Evolutionary conservation across 768 basidiomycete genomes (phyloP).

Genomic region (Lactarius pseudohatsudake): DNA sequence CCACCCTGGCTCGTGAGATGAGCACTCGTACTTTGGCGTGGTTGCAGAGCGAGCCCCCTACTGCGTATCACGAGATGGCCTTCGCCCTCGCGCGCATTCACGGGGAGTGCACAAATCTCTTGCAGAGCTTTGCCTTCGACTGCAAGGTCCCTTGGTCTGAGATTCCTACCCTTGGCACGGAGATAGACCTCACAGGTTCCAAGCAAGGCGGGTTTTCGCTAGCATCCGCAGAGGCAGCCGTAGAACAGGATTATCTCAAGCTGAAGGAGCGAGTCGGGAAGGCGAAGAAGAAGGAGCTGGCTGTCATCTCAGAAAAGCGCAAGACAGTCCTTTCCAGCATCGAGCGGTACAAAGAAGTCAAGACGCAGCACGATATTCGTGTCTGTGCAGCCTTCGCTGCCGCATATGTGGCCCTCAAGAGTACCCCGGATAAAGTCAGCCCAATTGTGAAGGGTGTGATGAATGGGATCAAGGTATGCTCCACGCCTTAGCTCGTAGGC

Average conservation of each 20-base stretch:
- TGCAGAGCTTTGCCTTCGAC: slow-evolving; percentile 81
- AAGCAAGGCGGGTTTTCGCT: slow-evolving; percentile 73
- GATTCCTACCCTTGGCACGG: slow-evolving; percentile 75
- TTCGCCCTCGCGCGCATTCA: slow-evolving; percentile 78
- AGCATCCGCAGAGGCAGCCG: slow-evolving; percentile 68
- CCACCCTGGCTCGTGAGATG: slow-evolving; percentile 63
- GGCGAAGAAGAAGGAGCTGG: slow-evolving; percentile 76
- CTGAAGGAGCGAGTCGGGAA: slow-evolving; percentile 74
- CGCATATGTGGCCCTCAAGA: slow-evolving; percentile 83
- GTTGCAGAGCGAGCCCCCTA: slow-evolving; percentile 73
- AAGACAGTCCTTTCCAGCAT: slow-evolving; percentile 65
- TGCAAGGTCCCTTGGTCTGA: slow-evolving; percentile 81
- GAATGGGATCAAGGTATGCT: slow-evolving; percentile 88
- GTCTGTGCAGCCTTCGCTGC: slow-evolving; percentile 89
- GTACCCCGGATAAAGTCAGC: slow-evolving; percentile 89
- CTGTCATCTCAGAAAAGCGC: slow-evolving; percentile 74
- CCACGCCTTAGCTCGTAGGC: not conserved
- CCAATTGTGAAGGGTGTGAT: slow-evolving; percentile 96
- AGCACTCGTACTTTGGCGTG: slow-evolving; percentile 64
- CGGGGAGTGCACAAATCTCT: slow-evolving; percentile 71
- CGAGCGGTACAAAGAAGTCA: slow-evolving; percentile 77
- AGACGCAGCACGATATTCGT: slow-evolving; percentile 81
- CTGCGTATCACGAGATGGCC: slow-evolving; percentile 90
- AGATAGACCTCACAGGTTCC: slow-evolving; percentile 72
- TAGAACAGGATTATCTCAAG: slow-evolving; percentile 66